Evolutionary conservation across 208 protist genomes (phyloP).

Genomic region (Acanthamoeba triangularis): DNA sequence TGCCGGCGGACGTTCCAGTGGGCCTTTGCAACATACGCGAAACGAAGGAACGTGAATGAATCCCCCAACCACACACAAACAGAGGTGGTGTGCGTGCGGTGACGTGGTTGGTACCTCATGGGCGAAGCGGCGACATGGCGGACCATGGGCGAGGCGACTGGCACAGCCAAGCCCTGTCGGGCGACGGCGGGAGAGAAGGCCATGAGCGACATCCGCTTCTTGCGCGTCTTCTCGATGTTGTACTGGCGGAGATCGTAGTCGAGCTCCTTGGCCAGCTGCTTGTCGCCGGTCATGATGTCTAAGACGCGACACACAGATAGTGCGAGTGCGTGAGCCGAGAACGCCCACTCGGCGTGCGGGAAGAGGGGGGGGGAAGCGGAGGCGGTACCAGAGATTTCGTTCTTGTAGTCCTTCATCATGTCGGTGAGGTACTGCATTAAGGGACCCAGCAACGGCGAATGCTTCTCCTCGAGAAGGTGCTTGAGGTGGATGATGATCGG

Average conservation of each 20-base stretch:
- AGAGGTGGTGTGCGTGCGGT: neutral
- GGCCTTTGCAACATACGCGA: neutral
- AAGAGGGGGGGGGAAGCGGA: neutral
- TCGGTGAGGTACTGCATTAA: conserved; percentile 84
- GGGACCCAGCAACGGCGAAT: conserved; percentile 85
- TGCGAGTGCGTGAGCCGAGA: neutral
- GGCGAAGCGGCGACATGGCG: neutral
- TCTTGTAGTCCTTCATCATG: conserved; percentile 88
- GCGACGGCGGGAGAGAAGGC: conserved; percentile 17
- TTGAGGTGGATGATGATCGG: conserved; percentile 89
- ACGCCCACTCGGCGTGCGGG: neutral
- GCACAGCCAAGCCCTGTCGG: neutral
- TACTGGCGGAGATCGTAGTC: conserved; percentile 86
- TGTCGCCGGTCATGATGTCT: conserved; percentile 84
- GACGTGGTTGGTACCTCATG: neutral
- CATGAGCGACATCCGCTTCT: conserved; percentile 46
- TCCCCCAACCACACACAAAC: neutral
- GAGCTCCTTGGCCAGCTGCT: conserved; percentile 88
- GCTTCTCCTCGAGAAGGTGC: conserved; percentile 81
- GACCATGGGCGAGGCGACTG: neutral
- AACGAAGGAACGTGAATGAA: neutral
- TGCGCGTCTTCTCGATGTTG: conserved; percentile 9
- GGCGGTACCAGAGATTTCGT: conserved; percentile 80
- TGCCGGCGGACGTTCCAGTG: neutral
- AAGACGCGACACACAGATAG: neutral